Conservation (phyloP, 139 green algal genomes). For the Chlamydomonas eustigma region DNA sequence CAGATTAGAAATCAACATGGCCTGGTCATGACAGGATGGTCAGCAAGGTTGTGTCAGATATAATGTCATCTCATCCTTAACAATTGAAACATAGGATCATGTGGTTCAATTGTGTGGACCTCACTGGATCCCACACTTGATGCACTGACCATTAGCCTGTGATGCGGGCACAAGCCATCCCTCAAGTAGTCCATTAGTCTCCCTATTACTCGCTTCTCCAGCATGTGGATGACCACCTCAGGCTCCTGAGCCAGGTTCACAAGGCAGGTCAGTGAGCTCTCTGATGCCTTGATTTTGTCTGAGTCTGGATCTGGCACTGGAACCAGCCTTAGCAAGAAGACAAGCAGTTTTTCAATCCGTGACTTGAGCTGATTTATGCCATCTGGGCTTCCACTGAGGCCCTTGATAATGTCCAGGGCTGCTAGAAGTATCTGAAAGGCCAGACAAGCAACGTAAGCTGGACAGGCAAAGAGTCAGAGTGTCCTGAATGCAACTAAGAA, state of each 20-base stretch:
- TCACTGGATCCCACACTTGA: too few relatives aligned
- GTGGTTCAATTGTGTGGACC: too few relatives aligned
- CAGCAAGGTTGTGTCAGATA: too few relatives aligned
- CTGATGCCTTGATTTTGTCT: not conserved
- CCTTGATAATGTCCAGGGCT: conserved; percentile 55
- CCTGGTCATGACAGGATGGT: conserved; percentile 1
- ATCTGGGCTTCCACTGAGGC: conserved; percentile 51
- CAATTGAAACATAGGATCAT: too few relatives aligned
- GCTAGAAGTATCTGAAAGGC: conserved; percentile 19
- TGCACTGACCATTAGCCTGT: conserved; percentile 41
- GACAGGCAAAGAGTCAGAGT: too few relatives aligned
- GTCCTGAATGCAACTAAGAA: too few relatives aligned
- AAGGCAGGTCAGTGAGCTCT: conserved; percentile 19
- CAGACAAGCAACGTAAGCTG: not conserved
- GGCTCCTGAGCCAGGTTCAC: conserved; percentile 67
- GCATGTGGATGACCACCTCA: conserved; percentile 24
- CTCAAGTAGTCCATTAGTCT: conserved; percentile 54
- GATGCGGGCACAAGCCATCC: conserved; percentile 32
- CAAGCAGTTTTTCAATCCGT: conserved; percentile 26
- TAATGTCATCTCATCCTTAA: too few relatives aligned
- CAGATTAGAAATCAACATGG: conserved; percentile 69
- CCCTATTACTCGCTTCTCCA: conserved; percentile 31
- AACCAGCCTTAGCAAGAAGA: conserved; percentile 11
- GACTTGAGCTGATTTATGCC: conserved; percentile 40
- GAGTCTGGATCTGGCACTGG: not conserved